Conservation (phyloP, 2,329 filamentous ascomycete genomes). For the Claviceps paspali region DNA sequence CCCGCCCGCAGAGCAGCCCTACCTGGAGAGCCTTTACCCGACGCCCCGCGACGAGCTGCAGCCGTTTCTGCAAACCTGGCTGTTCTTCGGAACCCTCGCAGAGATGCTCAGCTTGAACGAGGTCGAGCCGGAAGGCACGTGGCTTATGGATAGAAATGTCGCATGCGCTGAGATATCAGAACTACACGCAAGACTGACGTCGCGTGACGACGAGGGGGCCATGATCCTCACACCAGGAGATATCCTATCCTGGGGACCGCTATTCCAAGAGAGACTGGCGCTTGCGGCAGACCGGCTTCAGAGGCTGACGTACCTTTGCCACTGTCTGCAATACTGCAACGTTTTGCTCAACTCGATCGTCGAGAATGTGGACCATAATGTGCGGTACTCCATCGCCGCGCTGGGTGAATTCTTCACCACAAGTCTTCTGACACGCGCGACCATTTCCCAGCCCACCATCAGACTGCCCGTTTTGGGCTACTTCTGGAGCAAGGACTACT, state of each 20-base stretch:
- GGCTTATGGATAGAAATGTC: constrained; percentile 5
- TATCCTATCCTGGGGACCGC: background rate
- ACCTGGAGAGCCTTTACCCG: constrained; percentile 8
- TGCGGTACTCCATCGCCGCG: constrained; percentile 15
- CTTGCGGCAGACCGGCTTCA: constrained; percentile 5
- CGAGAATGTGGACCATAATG: constrained; percentile 9
- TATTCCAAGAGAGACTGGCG: constrained; percentile 6
- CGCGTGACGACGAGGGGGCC: constrained; percentile 4
- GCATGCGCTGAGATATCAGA: constrained; percentile 6
- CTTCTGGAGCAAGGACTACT: constrained; percentile 10
- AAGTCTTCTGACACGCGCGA: constrained; percentile 1
- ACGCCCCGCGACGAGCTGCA: constrained; percentile 11
- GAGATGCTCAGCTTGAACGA: constrained; percentile 16
- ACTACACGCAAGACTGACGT: constrained; percentile 6
- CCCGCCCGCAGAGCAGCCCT: constrained; percentile 4
- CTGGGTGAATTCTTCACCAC: constrained; percentile 14
- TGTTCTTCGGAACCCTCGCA: constrained; percentile 17
- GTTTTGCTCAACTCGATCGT: constrained; percentile 8
- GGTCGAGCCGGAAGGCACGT: constrained; percentile 4
- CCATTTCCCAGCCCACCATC: constrained; percentile 4
- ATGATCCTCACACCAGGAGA: constrained; percentile 2
- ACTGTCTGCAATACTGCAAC: constrained; percentile 9
- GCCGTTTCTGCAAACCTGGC: constrained; percentile 18
- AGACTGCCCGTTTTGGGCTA: constrained; percentile 7
- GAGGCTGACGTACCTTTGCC: constrained; percentile 9